Evolutionary conservation across 2,329 filamentous ascomycete genomes (phyloP).

Genomic region (Fusarium sp.): DNA sequence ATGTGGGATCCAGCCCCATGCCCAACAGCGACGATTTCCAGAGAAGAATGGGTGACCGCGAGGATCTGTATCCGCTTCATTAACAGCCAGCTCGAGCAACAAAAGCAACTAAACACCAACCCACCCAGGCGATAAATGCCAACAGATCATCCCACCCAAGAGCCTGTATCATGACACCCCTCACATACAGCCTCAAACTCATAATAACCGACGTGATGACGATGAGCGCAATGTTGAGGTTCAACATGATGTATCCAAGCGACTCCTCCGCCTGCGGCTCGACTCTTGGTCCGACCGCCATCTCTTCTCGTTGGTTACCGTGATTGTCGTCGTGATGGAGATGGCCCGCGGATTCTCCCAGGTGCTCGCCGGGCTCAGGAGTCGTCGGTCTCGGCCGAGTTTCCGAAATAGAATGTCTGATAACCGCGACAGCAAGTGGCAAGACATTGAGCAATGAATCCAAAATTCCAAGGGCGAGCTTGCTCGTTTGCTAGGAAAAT

Average conservation of each 20-base stretch:
- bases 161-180: conserved; percentile 32
- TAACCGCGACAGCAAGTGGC: conserved; percentile 28
- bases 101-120: neutral
- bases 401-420: conserved; percentile 35
- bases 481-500: neutral
- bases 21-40: conserved; percentile 31
- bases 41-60: conserved; percentile 19
- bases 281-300: conserved; percentile 11
- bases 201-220: conserved; percentile 33
- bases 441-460: conserved; percentile 24
- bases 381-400: conserved; percentile 28
- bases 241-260: conserved; percentile 22
- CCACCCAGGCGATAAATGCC: conserved; percentile 37
- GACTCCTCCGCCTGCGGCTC: neutral
- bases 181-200: conserved; percentile 32
- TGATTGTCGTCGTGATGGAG: conserved; percentile 33
- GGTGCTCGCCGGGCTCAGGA: conserved; percentile 6
- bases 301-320: conserved; percentile 23
- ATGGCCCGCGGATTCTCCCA: conserved; percentile 26
- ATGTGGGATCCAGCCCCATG: conserved; percentile 33
- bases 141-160: conserved; percentile 38
- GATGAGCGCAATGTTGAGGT: conserved; percentile 38
- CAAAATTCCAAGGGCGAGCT: neutral
- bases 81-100: neutral
- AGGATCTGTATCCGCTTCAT: conserved; percentile 19